These are phyloP conservation scores for Orbilia brochopaga DNA, from an alignment of 2,329 filamentous ascomycete species.

Conservation along the genomic window DNA sequence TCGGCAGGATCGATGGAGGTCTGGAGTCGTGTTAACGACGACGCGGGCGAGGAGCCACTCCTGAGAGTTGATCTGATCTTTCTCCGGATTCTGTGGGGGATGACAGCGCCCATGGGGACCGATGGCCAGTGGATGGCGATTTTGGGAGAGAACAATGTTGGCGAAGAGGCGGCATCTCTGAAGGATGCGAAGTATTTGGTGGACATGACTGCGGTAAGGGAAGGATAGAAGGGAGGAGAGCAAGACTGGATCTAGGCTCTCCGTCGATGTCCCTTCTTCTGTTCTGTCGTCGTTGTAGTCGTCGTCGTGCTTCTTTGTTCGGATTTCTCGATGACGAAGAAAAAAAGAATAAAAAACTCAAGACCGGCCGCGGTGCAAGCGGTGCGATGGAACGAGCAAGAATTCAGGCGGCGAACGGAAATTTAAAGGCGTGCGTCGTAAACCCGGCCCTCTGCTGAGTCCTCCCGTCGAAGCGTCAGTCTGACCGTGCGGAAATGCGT, in stretches of 20 bases:
- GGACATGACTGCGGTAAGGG: conserved; percentile 12
- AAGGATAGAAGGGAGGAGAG: conserved; percentile 1
- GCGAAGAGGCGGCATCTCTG: conserved; percentile 39
- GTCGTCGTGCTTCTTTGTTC: conserved; percentile 3
- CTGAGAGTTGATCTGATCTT: conserved; percentile 73
- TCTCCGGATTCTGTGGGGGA: conserved; percentile 57
- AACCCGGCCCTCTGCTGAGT: background rate
- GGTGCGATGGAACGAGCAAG: conserved; percentile 13
- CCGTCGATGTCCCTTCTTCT: background rate
- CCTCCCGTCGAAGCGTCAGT: conserved; percentile 1
- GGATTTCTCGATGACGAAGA: too few species aligned
- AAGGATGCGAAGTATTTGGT: conserved; percentile 49
- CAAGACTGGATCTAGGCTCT: background rate
- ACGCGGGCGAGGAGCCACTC: conserved; percentile 70
- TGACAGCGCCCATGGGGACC: conserved; percentile 52
- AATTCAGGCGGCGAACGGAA: conserved; percentile 7
- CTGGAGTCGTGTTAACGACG: conserved; percentile 76
- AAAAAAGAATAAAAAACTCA: conserved; percentile 2
- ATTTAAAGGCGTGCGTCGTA: background rate
- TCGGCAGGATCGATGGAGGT: conserved; percentile 82
- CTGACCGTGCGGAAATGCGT: background rate
- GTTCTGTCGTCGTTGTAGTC: background rate
- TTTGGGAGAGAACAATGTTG: conserved; percentile 47
- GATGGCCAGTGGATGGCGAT: conserved; percentile 54
- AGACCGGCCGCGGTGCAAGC: conserved; percentile 7